phyloP scores from a whole-genome alignment of 129 eudicot genomes.

The Scalesia atractyloides region DNA sequence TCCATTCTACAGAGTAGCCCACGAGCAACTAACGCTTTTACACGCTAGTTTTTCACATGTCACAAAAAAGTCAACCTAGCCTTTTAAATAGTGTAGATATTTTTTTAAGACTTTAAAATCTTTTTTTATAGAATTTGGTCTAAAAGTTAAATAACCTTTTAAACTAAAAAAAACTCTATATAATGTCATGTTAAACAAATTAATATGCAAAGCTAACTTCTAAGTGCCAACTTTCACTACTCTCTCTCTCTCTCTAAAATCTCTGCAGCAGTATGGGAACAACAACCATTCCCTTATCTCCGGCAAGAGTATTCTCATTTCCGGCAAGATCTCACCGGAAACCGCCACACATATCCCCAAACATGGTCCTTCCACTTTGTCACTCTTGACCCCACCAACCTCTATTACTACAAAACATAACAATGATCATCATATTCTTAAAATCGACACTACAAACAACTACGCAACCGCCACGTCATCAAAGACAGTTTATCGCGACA shows the following conservation, averaged over 20 bases:
- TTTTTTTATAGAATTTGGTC: neutral
- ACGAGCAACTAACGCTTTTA: too few relatives aligned
- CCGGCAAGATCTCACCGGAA: slow-evolving; percentile 23
- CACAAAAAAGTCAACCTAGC: neutral
- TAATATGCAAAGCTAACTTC: slow-evolving; percentile 9
- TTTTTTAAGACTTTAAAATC: neutral
- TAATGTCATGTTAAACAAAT: neutral
- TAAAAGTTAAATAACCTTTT: neutral
- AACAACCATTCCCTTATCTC: slow-evolving; percentile 27
- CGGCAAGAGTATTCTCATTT: slow-evolving; percentile 12
- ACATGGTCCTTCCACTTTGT: slow-evolving; percentile 2
- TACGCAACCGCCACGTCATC: slow-evolving; percentile 15
- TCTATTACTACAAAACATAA: slow-evolving; percentile 9
- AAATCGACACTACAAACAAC: slow-evolving; percentile 1
- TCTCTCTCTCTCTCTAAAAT: slow-evolving; percentile 7
- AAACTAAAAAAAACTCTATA: neutral
- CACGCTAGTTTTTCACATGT: too few relatives aligned
- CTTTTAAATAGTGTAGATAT: too few relatives aligned
- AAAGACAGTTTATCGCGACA: slow-evolving; percentile 50
- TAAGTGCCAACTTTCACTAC: neutral
- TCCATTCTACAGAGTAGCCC: too few relatives aligned
- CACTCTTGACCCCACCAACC: slow-evolving; percentile 1
- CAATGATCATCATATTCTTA: slow-evolving; percentile 4
- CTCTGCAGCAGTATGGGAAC: slow-evolving; percentile 37
- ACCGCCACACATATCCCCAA: slow-evolving; percentile 23